Percentiles rank a stretch among this genome's conserved stretches.
phyloP scores from a whole-genome alignment of 202 grass and related monocot species.

The Panicum virgatum region DNA sequence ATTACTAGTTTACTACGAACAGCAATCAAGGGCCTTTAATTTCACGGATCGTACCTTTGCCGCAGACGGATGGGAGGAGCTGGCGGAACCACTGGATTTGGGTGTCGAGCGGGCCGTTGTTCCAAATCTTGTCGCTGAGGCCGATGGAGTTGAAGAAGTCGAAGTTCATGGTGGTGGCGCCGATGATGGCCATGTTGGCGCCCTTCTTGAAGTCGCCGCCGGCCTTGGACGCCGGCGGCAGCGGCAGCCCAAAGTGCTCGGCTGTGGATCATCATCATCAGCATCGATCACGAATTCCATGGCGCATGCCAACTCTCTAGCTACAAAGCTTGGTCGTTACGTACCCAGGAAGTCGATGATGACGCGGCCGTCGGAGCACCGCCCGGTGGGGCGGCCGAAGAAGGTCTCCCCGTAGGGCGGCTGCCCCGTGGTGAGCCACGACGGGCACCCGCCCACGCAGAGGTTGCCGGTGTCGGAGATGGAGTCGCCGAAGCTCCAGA shows the following conservation, averaged over 20 bases:
- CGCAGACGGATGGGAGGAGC: slow-evolving; percentile 67
- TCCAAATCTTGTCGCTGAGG: slow-evolving; percentile 82
- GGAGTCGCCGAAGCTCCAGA: slow-evolving; percentile 95
- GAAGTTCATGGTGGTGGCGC: slow-evolving; percentile 67
- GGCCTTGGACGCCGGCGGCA: slow-evolving; percentile 70
- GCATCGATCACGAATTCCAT: too few relatives aligned
- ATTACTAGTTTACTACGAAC: too few relatives aligned
- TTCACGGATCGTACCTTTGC: slow-evolving; percentile 27
- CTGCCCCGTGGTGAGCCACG: slow-evolving; percentile 81
- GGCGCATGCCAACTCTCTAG: too few relatives aligned
- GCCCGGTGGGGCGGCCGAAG: slow-evolving; percentile 79
- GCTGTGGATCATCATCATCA: not conserved
- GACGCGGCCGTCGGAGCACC: slow-evolving; percentile 90
- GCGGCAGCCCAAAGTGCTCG: slow-evolving; percentile 75
- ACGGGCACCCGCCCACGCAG: slow-evolving; percentile 72
- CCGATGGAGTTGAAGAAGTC: slow-evolving; percentile 79
- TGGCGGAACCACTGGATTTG: slow-evolving; percentile 90
- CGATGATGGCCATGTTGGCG: slow-evolving; percentile 94
- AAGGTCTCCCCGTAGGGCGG: slow-evolving; percentile 87
- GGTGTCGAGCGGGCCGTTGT: slow-evolving; percentile 70
- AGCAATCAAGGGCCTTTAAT: too few relatives aligned
- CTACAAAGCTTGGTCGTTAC: too few relatives aligned
- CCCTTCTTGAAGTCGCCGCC: slow-evolving; percentile 74
- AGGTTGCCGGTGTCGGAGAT: slow-evolving; percentile 95
- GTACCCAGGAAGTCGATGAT: slow-evolving; percentile 85